Conservation (phyloP, 768 basidiomycete species). For the Pleurotus salmoneostramineus region DNA sequence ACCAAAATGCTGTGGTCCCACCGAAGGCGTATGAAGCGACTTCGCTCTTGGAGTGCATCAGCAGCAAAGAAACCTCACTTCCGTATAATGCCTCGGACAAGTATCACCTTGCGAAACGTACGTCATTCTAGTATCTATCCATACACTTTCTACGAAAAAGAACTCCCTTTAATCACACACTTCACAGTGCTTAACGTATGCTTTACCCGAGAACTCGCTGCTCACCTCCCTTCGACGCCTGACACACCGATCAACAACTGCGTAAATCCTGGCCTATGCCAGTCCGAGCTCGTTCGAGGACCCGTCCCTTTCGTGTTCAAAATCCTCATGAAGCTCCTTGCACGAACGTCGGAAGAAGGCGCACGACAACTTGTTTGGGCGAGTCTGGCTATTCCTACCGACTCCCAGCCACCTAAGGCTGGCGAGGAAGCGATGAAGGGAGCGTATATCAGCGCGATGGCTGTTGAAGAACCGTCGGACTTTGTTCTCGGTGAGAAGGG, state of each 20-base stretch:
- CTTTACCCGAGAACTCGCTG: constrained; percentile 33
- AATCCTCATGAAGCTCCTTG: too few relatives aligned
- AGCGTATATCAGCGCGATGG: constrained; percentile 19
- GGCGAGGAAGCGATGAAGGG: constrained; percentile 23
- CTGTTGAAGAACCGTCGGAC: constrained; percentile 28
- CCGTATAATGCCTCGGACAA: constrained; percentile 13
- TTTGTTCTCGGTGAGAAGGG: constrained; percentile 28
- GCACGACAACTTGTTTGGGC: constrained; percentile 29
- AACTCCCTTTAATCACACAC: too few relatives aligned
- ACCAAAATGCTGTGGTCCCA: constrained; percentile 24
- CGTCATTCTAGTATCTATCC: constrained; percentile 3
- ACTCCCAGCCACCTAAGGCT: constrained; percentile 7
- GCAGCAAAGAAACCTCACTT: constrained; percentile 23
- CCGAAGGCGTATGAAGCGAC: constrained; percentile 18
- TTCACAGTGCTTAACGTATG: constrained; percentile 34
- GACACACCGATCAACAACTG: constrained; percentile 23
- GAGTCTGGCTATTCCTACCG: constrained; percentile 18
- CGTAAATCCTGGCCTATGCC: constrained; percentile 38
- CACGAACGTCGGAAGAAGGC: constrained; percentile 30
- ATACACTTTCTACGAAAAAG: too few relatives aligned
- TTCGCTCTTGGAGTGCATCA: constrained; percentile 26
- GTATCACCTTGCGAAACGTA: constrained; percentile 34
- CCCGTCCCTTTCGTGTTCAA: constrained; percentile 22
- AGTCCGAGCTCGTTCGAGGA: constrained; percentile 30
- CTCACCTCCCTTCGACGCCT: constrained; percentile 16